phyloP scores from a whole-genome alignment of 1,139 yeast genomes.

The Zygoascus meyerae region DNA sequence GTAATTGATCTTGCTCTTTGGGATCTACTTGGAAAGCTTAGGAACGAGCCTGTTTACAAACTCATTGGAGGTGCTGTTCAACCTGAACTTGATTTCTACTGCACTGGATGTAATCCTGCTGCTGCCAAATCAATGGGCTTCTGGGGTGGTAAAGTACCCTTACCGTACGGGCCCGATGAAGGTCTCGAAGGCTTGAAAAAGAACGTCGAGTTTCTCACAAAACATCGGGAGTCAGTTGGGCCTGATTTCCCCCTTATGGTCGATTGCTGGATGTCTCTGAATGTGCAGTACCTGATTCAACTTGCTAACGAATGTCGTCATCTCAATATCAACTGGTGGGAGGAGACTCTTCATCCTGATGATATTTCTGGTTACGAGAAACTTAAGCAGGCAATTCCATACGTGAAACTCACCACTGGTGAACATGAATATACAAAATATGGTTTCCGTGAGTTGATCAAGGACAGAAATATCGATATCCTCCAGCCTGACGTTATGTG shows the following conservation, averaged over 20 bases:
- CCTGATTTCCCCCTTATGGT: slow-evolving; percentile 49
- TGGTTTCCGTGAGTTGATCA: slow-evolving; percentile 46
- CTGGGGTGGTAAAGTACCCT: slow-evolving; percentile 48
- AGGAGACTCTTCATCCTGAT: slow-evolving; percentile 47
- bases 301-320: slow-evolving; percentile 41
- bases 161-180: slow-evolving; percentile 47
- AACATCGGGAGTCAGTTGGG: slow-evolving; percentile 43
- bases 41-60: slow-evolving; percentile 46
- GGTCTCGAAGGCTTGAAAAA: slow-evolving; percentile 42
- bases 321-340: slow-evolving; percentile 47
- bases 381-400: slow-evolving; percentile 43
- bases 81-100: slow-evolving; percentile 42
- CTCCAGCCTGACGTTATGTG: slow-evolving; percentile 50
- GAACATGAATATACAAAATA: slow-evolving; percentile 48
- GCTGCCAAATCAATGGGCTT: slow-evolving; percentile 45
- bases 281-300: slow-evolving; percentile 44
- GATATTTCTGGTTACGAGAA: slow-evolving; percentile 43
- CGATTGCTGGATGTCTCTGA: slow-evolving; percentile 47
- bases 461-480: slow-evolving; percentile 43
- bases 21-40: slow-evolving; percentile 45
- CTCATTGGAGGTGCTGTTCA: slow-evolving; percentile 47
- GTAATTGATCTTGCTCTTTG: slow-evolving; percentile 46
- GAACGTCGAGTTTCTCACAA: slow-evolving; percentile 41
- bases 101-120: slow-evolving; percentile 44
- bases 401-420: slow-evolving; percentile 46